These are phyloP conservation scores for Alternaria atra DNA, from an alignment of 2,329 filamentous ascomycete species.

Conservation along the genomic window DNA sequence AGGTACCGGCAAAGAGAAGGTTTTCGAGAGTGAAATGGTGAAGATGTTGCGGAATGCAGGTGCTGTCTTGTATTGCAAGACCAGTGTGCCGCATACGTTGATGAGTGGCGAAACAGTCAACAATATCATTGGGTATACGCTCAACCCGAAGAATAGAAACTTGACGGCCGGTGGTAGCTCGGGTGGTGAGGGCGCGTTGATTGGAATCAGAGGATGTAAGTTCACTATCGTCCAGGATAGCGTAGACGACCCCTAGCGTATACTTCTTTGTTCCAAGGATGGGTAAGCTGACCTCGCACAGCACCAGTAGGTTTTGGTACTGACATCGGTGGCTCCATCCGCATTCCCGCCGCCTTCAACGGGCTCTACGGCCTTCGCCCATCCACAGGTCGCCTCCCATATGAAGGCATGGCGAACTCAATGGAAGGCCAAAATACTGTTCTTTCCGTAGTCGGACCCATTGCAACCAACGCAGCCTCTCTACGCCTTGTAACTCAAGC, in stretches of 20 bases:
- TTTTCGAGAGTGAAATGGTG: conserved; percentile 68
- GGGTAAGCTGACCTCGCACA: conserved; percentile 16
- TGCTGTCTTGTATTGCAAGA: conserved; percentile 67
- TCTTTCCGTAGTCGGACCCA: conserved; percentile 69
- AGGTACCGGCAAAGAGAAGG: conserved; percentile 60
- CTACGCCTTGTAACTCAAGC: conserved; percentile 65
- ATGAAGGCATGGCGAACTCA: conserved; percentile 63
- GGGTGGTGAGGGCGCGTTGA: conserved; percentile 68
- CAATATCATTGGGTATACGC: conserved; percentile 67
- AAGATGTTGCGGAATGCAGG: conserved; percentile 62
- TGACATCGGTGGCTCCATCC: conserved; percentile 65
- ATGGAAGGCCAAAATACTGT: conserved; percentile 72
- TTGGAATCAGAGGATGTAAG: conserved; percentile 61
- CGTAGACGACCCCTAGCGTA: background rate
- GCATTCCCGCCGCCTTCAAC: conserved; percentile 68
- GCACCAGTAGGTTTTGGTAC: conserved; percentile 65
- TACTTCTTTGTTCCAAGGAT: background rate
- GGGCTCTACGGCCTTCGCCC: conserved; percentile 65
- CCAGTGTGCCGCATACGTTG: conserved; percentile 65
- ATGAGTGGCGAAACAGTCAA: conserved; percentile 69
- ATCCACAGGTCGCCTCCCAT: conserved; percentile 60
- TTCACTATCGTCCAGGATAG: background rate
- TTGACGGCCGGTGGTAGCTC: conserved; percentile 65
- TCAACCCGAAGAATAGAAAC: conserved; percentile 66
- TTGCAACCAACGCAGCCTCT: conserved; percentile 65